Evolutionary conservation across 1,139 yeast species (phyloP), one percentile per base, ranked within the genome.

Genomic region (Candida anutae): DNA sequence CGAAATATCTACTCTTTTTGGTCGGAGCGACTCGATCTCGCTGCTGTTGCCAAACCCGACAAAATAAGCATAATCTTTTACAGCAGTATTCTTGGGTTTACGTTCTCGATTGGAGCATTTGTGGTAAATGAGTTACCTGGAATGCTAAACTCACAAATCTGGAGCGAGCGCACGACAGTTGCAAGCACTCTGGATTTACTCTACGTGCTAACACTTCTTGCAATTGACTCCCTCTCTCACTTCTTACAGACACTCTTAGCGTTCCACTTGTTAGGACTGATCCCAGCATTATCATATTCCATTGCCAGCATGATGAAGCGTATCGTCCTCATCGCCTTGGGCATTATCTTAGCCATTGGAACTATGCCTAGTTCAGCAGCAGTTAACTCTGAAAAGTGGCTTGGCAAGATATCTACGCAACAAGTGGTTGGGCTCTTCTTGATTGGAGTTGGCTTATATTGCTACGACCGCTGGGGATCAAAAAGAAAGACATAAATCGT

Each of bases 271-370:
- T 39, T 62, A 17, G 65, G 67, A 2, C 56, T 51, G 48, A 49
- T 61, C 10, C 64, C 67, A 2, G 60, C 69, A 5, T 47, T 62
- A 18, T 50, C 65, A 5, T 62, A 60, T 39, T 59, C 66, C 8
- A 53, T 62, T 22, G 68, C 68, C 3, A 57, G 65, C 12, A 58
- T 62, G 63, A 53, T 62, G 61, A 62, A 62, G 38, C 45, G 69
- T 33, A 59, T 62, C 0, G 58, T 60, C 12, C 38, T 62, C 15
- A 60, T 62, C 15, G 44, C 59, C 9, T 50, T 61, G 2, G 57
- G 67, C 34, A 52, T 62, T 6, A 26, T 53, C 5, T 28, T 51
- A 29, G 49, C 48, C 4, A 39, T 50, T 8, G 50, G 54, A 16
- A 42, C 47, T 5, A 22, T 45, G 1, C 31, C 34, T 6, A 17